Evolutionary conservation across 2,329 filamentous ascomycete genomes (phyloP).

Genomic region (Fusarium solani-melongenae): DNA sequence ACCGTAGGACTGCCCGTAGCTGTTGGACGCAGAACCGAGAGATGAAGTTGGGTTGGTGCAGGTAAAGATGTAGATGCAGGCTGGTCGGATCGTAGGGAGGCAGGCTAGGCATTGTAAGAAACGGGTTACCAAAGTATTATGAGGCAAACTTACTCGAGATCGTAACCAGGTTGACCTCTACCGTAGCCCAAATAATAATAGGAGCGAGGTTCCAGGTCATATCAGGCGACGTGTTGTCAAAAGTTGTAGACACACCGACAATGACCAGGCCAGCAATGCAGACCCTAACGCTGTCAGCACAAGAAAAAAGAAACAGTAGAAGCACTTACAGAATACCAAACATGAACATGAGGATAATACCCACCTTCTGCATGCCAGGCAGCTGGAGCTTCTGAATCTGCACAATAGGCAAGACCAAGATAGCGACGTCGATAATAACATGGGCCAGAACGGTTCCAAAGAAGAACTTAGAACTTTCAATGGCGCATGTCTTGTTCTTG

Average conservation of each 20-base stretch:
- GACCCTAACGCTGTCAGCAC: background rate
- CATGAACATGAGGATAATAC: constrained; percentile 41
- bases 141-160: constrained; percentile 15
- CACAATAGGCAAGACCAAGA: constrained; percentile 45
- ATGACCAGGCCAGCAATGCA: constrained; percentile 27
- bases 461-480: constrained; percentile 46
- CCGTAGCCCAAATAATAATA: constrained; percentile 30
- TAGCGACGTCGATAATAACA: constrained; percentile 46
- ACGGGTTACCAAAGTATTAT: background rate
- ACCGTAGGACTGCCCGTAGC: constrained; percentile 8
- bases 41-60: background rate
- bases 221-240: constrained; percentile 12
- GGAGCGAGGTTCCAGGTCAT: constrained; percentile 20
- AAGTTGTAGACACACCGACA: constrained; percentile 9
- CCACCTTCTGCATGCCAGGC: constrained; percentile 41
- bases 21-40: constrained; percentile 4
- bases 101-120: constrained; percentile 7
- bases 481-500: constrained; percentile 42
- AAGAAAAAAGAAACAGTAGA: fast-evolving
- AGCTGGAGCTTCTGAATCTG: constrained; percentile 46
- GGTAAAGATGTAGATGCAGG: constrained; percentile 20
- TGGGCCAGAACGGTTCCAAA: constrained; percentile 47
- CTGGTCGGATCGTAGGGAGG: constrained; percentile 27
- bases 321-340: constrained; percentile 42
- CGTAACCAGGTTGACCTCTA: constrained; percentile 28